Conservation (phyloP, 257 asterid genomes). For the Solanum piurae region DNA sequence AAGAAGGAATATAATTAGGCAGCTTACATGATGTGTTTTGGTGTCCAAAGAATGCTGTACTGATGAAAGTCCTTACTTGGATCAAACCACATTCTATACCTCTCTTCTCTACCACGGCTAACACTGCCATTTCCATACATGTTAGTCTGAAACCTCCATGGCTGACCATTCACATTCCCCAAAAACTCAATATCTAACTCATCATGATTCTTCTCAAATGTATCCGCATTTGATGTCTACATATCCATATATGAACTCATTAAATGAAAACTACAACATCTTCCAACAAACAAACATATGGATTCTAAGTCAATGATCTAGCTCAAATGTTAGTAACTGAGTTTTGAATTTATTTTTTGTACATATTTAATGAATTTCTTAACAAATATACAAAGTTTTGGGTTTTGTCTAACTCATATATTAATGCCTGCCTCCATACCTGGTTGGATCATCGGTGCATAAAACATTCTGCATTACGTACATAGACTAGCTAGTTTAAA, state of each 20-base stretch:
- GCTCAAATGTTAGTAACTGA: background rate
- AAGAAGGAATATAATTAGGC: background rate
- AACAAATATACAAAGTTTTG: too few relatives aligned
- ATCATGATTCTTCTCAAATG: slow-evolving; percentile 85
- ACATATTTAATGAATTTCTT: background rate
- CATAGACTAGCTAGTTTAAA: too few relatives aligned
- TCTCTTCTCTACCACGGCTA: slow-evolving; percentile 85
- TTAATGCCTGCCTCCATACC: too few relatives aligned
- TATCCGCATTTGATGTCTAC: slow-evolving; percentile 81
- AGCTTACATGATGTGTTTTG: slow-evolving; percentile 50
- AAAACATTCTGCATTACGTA: too few relatives aligned
- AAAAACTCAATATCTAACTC: slow-evolving; percentile 84
- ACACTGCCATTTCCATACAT: slow-evolving; percentile 83
- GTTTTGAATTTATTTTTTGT: too few relatives aligned
- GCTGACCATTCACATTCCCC: slow-evolving; percentile 63
- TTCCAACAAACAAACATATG: background rate
- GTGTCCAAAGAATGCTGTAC: slow-evolving; percentile 87
- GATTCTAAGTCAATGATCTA: background rate
- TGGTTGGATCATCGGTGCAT: background rate
- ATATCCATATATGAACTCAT: background rate
- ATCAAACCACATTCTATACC: slow-evolving; percentile 86
- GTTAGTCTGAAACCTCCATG: slow-evolving; percentile 93
- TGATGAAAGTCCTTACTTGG: slow-evolving; percentile 70
- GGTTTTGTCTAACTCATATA: too few relatives aligned
- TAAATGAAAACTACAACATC: background rate